Evolutionary conservation across 2,329 filamentous ascomycete species (phyloP), one percentile per base, ranked within the genome.

Genomic region (Allantophomopsis cytisporea): DNA sequence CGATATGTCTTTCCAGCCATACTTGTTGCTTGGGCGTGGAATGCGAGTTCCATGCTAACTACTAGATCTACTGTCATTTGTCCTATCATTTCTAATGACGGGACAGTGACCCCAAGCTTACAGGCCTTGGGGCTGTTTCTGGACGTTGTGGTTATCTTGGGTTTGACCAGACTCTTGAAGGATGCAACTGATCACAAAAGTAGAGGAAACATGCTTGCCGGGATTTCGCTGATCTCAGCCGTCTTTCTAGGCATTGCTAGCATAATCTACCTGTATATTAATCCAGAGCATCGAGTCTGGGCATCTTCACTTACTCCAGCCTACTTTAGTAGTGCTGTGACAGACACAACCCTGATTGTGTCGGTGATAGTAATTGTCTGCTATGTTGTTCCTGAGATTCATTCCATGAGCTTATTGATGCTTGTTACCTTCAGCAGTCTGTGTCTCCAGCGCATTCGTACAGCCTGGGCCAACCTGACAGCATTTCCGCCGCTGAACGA

Each of bases 1-100:
- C 38, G 41, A n/a, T 43, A 43, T 31, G 21, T 43, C 11, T 14
- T 37, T 31, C 41, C 39, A 14, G 34, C 36, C 2, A n/a, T 43
- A 18, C 20, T 41, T n/a, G 21, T 43, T 14, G 31, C 20, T 36
- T 31, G 28, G 15, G 39, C 21, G 7, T 31, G 28, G 30, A 30
- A 43, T 36, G 28, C 37, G 30, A 38, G 20, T 23, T 38, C 39
- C 8, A 41, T 20, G 16, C 15, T 18, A 5, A 18, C 38, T 20
- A 14, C 37, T 13, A 35, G 17, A 12, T 41, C 39, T 14, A 33
- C 39, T 15, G 36, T 18, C 31, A 30, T 42, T n/a, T 42, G 37
- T 20, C 39, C 41, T 16, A 16, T 18, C 14, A 18, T 13, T 18
- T 20, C 21, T 18, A 18, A 21, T 16, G 23, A 36, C 18, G 14